These are phyloP conservation scores for Leptomonas seymouri DNA, from an alignment of 208 protist genomes.

Conservation along the genomic window DNA sequence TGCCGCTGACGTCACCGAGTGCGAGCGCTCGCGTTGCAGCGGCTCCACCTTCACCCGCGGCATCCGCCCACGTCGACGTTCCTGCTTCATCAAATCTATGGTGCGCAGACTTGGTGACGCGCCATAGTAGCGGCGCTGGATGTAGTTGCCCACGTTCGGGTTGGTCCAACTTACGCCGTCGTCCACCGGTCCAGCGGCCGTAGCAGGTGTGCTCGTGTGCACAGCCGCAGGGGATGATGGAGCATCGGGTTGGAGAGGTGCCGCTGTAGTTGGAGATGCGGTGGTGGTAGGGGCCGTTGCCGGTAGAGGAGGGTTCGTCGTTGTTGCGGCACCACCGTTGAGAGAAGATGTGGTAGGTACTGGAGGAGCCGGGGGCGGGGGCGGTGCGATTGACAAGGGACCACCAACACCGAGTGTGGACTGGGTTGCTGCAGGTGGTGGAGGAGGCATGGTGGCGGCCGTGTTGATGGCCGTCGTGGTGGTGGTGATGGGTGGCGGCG, in stretches of 20 bases:
- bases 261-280: background rate
- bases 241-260: background rate
- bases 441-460: background rate
- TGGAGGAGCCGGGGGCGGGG: slow-evolving; percentile 2
- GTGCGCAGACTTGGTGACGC: slow-evolving; percentile 82
- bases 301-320: background rate
- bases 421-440: slow-evolving; percentile 11
- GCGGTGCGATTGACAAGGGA: slow-evolving; percentile 18
- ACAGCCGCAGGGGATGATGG: background rate
- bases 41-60: slow-evolving; percentile 71
- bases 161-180: slow-evolving; percentile 71
- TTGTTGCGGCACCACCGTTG: background rate
- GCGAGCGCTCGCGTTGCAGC: slow-evolving; percentile 23
- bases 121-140: slow-evolving; percentile 88
- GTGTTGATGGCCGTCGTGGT: background rate
- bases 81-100: slow-evolving; percentile 57
- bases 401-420: slow-evolving; percentile 36
- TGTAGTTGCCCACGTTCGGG: slow-evolving; percentile 88
- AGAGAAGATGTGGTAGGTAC: background rate
- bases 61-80: slow-evolving; percentile 31
- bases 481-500: slow-evolving; percentile 1
- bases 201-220: no score
- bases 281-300: background rate
- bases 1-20: slow-evolving; percentile 3
- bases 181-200: background rate